Conservation (phyloP, 1,284 basidiomycete genomes). For the Boletus semigastroideus region DNA sequence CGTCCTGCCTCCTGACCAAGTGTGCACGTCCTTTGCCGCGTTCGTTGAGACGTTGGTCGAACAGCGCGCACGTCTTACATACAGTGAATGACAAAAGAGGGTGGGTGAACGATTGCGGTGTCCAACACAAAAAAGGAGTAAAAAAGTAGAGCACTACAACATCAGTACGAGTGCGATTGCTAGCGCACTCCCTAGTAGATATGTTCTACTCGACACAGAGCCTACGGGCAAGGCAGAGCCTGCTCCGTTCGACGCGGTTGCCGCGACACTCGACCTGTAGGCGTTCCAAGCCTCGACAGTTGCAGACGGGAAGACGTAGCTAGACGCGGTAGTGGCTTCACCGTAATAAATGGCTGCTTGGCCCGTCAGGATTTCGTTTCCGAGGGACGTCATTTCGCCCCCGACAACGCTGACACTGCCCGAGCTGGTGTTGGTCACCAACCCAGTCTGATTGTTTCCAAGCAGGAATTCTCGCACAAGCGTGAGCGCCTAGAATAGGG, state of each 20-base stretch:
- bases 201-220: background rate
- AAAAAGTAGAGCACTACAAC: background rate
- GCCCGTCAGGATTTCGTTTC: conserved; percentile 48
- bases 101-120: no score
- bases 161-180: background rate
- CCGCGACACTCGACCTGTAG: conserved; percentile 36
- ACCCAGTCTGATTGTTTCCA: conserved; percentile 52
- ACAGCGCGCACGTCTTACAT: background rate
- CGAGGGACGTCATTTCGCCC: conserved; percentile 47
- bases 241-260: conserved; percentile 7
- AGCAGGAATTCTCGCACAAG: conserved; percentile 60
- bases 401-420: conserved; percentile 44
- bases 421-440: conserved; percentile 37
- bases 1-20: conserved; percentile 47
- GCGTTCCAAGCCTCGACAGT: conserved; percentile 57
- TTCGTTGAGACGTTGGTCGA: conserved; percentile 48
- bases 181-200: background rate
- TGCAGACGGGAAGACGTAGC: conserved; percentile 49
- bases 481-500: conserved; percentile 43
- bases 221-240: background rate
- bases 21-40: conserved; percentile 53
- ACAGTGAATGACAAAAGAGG: background rate
- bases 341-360: conserved; percentile 53
- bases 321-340: conserved; percentile 44
- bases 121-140: no score